Evolutionary conservation across 2,329 filamentous ascomycete species (phyloP).

Genomic region (Fusarium beomiforme): DNA sequence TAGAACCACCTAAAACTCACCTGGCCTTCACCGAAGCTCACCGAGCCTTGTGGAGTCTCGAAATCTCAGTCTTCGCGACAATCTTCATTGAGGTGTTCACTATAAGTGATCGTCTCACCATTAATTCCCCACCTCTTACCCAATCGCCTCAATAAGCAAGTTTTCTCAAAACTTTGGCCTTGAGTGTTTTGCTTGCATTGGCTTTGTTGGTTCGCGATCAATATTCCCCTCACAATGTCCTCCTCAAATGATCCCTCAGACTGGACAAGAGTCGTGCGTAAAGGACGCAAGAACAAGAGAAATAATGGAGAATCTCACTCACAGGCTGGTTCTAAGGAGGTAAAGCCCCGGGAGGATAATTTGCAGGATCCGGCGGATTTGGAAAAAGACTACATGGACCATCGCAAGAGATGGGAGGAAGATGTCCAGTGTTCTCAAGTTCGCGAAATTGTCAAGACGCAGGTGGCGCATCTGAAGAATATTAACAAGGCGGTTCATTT

Average conservation of each 20-base stretch:
- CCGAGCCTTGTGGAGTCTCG: conserved; percentile 24
- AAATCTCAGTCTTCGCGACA: conserved; percentile 37
- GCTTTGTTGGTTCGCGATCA: not conserved
- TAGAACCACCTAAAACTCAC: not conserved
- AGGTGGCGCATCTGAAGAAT: conserved; percentile 16
- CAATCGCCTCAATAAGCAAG: not conserved
- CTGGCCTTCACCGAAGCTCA: conserved; percentile 31
- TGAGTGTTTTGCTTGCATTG: not conserved
- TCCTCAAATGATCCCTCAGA: conserved; percentile 21
- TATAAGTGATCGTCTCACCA: conserved; percentile 11
- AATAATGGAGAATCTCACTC: not conserved
- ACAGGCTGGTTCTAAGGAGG: not conserved
- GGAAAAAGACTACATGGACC: conserved; percentile 42
- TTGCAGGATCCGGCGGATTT: conserved; percentile 34
- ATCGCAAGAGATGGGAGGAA: conserved; percentile 43
- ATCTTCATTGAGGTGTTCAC: conserved; percentile 12
- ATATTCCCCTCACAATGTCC: conserved; percentile 14
- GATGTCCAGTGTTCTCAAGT: conserved; percentile 46
- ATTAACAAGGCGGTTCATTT: conserved; percentile 59
- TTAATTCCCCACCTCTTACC: not conserved
- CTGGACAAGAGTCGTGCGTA: conserved; percentile 43
- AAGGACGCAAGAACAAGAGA: conserved; percentile 29
- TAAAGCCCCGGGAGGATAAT: not conserved
- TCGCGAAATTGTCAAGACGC: conserved; percentile 45
- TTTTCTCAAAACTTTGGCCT: not conserved